A percentile compares a stretch with the other conserved stretches of the same genome.
Conservation (phyloP, 108 stramenopile species). For the Halocafeteria seosinensis region DNA sequence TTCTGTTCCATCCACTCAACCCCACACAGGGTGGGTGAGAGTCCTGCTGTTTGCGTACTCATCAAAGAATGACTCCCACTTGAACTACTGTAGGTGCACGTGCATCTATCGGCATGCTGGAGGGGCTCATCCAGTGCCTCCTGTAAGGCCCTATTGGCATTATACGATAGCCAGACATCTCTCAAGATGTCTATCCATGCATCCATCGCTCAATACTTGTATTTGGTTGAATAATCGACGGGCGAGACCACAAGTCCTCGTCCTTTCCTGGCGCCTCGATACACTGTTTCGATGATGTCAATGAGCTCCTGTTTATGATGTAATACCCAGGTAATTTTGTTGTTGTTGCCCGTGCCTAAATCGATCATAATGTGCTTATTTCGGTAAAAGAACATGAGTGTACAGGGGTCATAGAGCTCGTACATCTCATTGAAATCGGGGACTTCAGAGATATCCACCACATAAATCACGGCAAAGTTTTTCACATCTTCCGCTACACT, state of each 20-base stretch:
- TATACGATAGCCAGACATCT: no score
- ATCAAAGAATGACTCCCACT: no score
- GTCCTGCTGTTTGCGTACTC: no score
- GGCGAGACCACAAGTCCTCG: slow-evolving; percentile 86
- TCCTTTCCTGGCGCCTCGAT: slow-evolving; percentile 84
- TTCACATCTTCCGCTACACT: slow-evolving; percentile 85
- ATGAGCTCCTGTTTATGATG: slow-evolving; percentile 90
- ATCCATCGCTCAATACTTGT: no score
- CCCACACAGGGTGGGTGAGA: no score
- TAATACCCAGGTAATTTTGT: slow-evolving; percentile 95
- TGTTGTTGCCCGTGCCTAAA: slow-evolving; percentile 95
- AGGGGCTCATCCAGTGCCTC: no score
- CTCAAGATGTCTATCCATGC: no score
- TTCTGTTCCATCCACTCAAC: no score
- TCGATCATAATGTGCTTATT: slow-evolving; percentile 98
- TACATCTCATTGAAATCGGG: slow-evolving; percentile 93
- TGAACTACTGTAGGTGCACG: no score
- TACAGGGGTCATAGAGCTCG: slow-evolving; percentile 83
- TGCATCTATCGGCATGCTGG: no score
- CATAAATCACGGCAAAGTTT: slow-evolving; percentile 88
- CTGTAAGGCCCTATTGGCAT: no score
- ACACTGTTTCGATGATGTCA: slow-evolving; percentile 94
- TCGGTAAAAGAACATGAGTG: slow-evolving; percentile 95
- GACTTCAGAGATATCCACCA: slow-evolving; percentile 91
- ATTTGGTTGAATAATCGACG: slow-evolving; percentile 56